These are phyloP conservation scores for Pichia sp. DNA, from an alignment of 1,139 yeast genomes.

Conservation along the genomic window DNA sequence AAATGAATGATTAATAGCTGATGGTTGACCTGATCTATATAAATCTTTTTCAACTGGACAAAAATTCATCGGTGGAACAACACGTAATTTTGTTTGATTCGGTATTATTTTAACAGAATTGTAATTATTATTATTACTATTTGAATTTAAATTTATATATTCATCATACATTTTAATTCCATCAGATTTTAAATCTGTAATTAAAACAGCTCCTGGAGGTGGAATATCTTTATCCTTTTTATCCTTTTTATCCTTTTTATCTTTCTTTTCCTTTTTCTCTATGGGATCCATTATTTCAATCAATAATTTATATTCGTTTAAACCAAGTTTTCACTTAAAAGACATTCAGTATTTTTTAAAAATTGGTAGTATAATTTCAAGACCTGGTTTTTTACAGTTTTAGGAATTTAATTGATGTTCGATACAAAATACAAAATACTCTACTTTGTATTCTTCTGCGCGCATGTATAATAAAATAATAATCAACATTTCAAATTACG, in stretches of 20 bases:
- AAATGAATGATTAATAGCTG: slow-evolving; percentile 86
- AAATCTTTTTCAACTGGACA: slow-evolving; percentile 87
- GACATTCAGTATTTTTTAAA: too few species aligned
- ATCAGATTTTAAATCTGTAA: slow-evolving; percentile 19
- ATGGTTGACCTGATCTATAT: slow-evolving; percentile 93
- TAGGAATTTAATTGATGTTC: too few species aligned
- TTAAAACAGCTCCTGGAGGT: slow-evolving; percentile 26
- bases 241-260: slow-evolving; percentile 11
- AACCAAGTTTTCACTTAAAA: too few species aligned
- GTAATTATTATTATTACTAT: slow-evolving; percentile 31
- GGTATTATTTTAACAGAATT: not conserved
- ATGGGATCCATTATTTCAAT: not conserved
- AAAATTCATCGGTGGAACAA: slow-evolving; percentile 91
- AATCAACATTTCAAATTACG: too few species aligned
- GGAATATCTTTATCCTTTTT: slow-evolving; percentile 10
- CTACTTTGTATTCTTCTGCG: too few species aligned
- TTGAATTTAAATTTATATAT: too few species aligned
- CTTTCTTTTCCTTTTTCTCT: slow-evolving; percentile 17
- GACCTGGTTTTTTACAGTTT: too few species aligned
- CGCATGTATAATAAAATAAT: too few species aligned
- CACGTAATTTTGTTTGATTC: slow-evolving; percentile 46
- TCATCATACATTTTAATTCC: slow-evolving; percentile 8
- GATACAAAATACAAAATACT: too few species aligned
- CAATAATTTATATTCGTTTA: too few species aligned
- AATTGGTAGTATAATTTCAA: too few species aligned